Base-by-base conservation (phyloP, 768 basidiomycete genomes). In the Hericium coralloides region DNA sequence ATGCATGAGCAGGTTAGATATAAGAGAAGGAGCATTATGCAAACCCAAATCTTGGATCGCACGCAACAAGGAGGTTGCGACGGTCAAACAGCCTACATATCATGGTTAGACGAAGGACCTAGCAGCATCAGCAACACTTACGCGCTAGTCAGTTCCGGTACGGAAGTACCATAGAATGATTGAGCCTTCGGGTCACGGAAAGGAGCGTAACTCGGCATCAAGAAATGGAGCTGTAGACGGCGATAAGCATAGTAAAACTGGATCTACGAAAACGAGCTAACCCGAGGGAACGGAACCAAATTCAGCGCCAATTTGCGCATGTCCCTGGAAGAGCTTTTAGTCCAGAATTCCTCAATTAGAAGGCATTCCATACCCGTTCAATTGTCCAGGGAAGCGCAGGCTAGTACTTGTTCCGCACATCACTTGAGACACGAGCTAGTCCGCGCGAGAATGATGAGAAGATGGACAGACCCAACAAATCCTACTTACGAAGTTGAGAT, bases 381-480 rank as follows among this genome's bases (percentile, higher is more conserved):
- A 74, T 69, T 94, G 92, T 31, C 92, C 92, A n/a, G 93, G 91
- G 77, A 95, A 93, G 41, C 92, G 86, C 57, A 95, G 74, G 64
- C 89, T 89, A 2, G 93, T 95, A 66, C 89, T 94, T 51, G 95
- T 85, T 49, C 95, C 95, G 59, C 89, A 89, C 92, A 98, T 95
- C 38, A 95, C 92, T 67, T 84, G 85, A 1, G 93, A 79, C 52
- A 97, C 83, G 38, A 95, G 72, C 82, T 85, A 31, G 4, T 9
- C 7, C 2, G 41, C 10, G 31, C 53, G 25, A 3, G 31, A 12
- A 58, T 57, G 38, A 2, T 22, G 4, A 49, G 38, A 38, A 10
- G 36, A 53, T 43, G 2, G 20, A 12, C 17, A 18, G 10, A 31
- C 31, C 8, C 31, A 5, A 53, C 9, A 20, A 18, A 18, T 12